These are phyloP conservation scores for Xylariales sp. DNA, from an alignment of 2,329 filamentous ascomycete genomes.

Conservation along the genomic window DNA sequence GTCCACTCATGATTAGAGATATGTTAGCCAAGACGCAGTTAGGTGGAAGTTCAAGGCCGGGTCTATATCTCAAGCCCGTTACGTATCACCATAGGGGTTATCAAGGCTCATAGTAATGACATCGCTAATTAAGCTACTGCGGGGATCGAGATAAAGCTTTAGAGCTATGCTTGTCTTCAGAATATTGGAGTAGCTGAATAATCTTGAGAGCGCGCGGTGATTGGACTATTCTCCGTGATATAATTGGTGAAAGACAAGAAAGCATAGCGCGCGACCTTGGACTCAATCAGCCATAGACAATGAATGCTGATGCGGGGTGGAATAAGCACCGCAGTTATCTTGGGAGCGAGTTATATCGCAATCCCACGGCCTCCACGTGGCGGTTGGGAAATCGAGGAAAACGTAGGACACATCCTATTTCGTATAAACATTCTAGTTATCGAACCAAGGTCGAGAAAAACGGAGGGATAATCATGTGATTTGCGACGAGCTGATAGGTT, in stretches of 20 bases:
- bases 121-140: slow-evolving; percentile 37
- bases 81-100: slow-evolving; percentile 38
- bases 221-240: slow-evolving; percentile 14
- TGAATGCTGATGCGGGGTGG: slow-evolving; percentile 21
- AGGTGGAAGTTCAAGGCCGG: slow-evolving; percentile 39
- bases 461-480: slow-evolving; percentile 23
- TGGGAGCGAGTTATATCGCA: slow-evolving; percentile 13
- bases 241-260: slow-evolving; percentile 29
- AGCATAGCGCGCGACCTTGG: not conserved
- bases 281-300: slow-evolving; percentile 13
- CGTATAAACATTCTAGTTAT: not conserved
- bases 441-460: not conserved
- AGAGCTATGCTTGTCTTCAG: slow-evolving; percentile 17
- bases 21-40: slow-evolving; percentile 35
- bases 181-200: slow-evolving; percentile 12
- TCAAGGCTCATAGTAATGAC: slow-evolving; percentile 40
- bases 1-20: slow-evolving; percentile 42
- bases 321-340: slow-evolving; percentile 11
- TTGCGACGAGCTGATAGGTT: not conserved
- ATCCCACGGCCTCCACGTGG: slow-evolving; percentile 22
- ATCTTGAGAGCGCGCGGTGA: slow-evolving; percentile 9
- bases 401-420: not conserved
- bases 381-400: slow-evolving; percentile 7
- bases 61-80: slow-evolving; percentile 44
- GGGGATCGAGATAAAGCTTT: slow-evolving; percentile 45